A percentile compares a stretch with the other conserved stretches of the same genome.
Evolutionary conservation across 495 filamentous ascomycete species (phyloP).

Genomic region (Trichoderma orchidacearum): DNA sequence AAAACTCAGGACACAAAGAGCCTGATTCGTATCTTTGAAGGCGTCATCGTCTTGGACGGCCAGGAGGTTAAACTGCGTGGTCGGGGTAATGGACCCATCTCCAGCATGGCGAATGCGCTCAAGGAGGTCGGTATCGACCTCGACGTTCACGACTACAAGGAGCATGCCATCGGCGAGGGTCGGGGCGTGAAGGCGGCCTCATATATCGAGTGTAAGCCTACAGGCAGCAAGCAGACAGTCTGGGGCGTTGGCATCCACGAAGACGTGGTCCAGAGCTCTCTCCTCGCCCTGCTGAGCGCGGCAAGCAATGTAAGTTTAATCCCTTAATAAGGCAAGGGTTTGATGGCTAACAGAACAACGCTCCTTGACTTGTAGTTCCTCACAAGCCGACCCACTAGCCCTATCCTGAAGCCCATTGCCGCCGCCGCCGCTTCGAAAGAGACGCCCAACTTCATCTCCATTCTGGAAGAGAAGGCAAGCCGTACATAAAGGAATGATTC

Average conservation of each 20-base stretch:
- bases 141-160: constrained; percentile 91
- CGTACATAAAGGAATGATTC: constrained; percentile 15
- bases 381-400: constrained; percentile 39
- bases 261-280: constrained; percentile 83
- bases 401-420: constrained; percentile 22
- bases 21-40: constrained; percentile 72
- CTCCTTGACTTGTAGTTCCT: constrained; percentile 35
- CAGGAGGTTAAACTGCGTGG: constrained; percentile 66
- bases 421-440: constrained; percentile 5
- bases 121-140: constrained; percentile 72
- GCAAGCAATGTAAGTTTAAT: constrained; percentile 65
- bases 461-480: constrained; percentile 32
- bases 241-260: constrained; percentile 97
- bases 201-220: constrained; percentile 78
- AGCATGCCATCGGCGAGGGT: constrained; percentile 77
- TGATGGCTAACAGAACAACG: neutral
- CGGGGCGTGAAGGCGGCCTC: constrained; percentile 79
- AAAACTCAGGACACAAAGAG: constrained; percentile 63
- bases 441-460: constrained; percentile 21
- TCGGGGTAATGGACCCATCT: constrained; percentile 80
- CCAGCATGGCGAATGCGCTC: constrained; percentile 73
- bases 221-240: constrained; percentile 55
- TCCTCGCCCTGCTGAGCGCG: constrained; percentile 79
- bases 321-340: too few species aligned
- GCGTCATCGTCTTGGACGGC: constrained; percentile 74